Conservation (phyloP, 1,284 basidiomycete genomes). For the Puccinia hordei region DNA sequence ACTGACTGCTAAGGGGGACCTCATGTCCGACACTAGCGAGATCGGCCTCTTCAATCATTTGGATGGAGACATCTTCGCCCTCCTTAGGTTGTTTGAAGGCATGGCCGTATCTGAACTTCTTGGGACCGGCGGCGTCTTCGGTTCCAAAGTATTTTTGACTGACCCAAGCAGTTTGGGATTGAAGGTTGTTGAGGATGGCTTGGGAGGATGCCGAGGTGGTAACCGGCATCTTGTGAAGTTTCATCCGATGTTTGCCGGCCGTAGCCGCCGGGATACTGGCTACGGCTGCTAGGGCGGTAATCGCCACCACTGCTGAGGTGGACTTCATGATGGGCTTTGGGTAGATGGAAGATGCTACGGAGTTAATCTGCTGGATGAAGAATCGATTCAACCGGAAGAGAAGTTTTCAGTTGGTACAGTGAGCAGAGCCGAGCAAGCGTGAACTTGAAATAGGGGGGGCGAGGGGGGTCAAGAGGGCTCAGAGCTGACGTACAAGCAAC, state of each 20-base stretch:
- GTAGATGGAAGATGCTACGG: background rate
- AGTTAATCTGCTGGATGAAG: background rate
- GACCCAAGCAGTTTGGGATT: slow-evolving; percentile 71
- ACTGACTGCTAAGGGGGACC: slow-evolving; percentile 86
- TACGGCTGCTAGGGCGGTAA: slow-evolving; percentile 10
- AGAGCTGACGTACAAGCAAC: no score
- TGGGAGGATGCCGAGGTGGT: slow-evolving; percentile 65
- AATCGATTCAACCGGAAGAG: background rate
- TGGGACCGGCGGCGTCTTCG: slow-evolving; percentile 68
- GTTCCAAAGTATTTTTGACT: slow-evolving; percentile 81
- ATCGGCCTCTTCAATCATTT: slow-evolving; percentile 56
- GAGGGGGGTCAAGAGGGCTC: no score
- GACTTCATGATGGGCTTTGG: slow-evolving; percentile 4
- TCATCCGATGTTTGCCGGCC: slow-evolving; percentile 68
- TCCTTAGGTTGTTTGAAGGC: slow-evolving; percentile 64
- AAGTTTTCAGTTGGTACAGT: no score
- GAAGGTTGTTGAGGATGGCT: slow-evolving; percentile 61
- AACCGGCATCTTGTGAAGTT: slow-evolving; percentile 76
- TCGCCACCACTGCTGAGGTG: slow-evolving; percentile 20
- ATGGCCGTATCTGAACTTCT: slow-evolving; percentile 55
- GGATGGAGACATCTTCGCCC: slow-evolving; percentile 64
- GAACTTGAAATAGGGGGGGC: no score
- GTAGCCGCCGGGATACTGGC: slow-evolving; percentile 52
- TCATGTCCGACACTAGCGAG: slow-evolving; percentile 73
- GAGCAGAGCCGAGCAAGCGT: no score